Evolutionary conservation across 306 rosid species (phyloP).

Genomic region (Cucumis melo): DNA sequence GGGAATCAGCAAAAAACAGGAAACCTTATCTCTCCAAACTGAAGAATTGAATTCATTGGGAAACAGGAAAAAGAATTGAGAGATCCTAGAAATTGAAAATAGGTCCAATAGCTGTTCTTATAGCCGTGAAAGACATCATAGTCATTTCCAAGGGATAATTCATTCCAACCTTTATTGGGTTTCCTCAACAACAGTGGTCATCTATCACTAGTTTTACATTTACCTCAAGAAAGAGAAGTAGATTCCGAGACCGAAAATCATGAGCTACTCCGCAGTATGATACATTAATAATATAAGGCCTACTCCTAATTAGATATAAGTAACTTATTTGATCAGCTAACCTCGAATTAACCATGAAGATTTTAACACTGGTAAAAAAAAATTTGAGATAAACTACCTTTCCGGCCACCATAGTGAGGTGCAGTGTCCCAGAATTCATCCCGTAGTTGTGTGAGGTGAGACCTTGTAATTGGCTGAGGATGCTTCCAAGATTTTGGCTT

Average conservation of each 20-base stretch:
- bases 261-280: not conserved
- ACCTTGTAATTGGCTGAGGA: slow-evolving; percentile 91
- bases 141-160: not conserved
- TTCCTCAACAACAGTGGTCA: not conserved
- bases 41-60: not conserved
- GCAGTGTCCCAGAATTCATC: slow-evolving; percentile 99
- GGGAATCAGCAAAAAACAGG: not conserved
- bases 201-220: not conserved
- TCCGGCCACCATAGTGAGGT: slow-evolving; percentile 97
- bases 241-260: not conserved
- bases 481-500: slow-evolving; percentile 99
- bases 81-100: not conserved
- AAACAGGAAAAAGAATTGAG: not conserved
- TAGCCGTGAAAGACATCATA: not conserved
- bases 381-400: slow-evolving; percentile 35
- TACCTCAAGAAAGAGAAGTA: not conserved
- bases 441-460: slow-evolving; percentile 72
- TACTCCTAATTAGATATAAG: not conserved
- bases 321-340: not conserved
- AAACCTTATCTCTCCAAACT: not conserved
- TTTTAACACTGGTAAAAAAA: not conserved
- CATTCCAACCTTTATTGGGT: not conserved
- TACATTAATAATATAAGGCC: not conserved
- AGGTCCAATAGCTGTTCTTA: not conserved
- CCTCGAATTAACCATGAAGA: not conserved